Conservation (phyloP, 768 basidiomycete species). For the Boletus rubescentipes region DNA sequence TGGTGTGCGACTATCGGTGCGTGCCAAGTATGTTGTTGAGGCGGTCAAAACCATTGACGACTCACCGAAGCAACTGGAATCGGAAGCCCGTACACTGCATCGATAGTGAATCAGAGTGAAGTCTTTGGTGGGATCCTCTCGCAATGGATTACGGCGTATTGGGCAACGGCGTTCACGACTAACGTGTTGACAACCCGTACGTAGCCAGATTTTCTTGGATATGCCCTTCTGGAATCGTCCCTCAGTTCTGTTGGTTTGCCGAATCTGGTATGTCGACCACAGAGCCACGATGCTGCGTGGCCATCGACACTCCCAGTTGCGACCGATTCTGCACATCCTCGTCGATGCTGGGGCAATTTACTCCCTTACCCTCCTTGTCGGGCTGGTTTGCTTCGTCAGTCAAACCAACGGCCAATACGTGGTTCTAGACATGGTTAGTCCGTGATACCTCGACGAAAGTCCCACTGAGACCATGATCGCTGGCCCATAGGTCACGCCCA, state of each 20-base stretch:
- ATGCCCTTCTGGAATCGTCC: too few species aligned
- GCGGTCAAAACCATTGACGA: background rate
- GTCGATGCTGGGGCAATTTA: too few species aligned
- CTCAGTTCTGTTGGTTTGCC: background rate
- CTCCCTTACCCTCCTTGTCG: too few species aligned
- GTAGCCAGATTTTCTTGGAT: background rate
- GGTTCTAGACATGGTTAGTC: too few species aligned
- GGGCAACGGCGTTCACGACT: background rate
- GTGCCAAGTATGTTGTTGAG: background rate
- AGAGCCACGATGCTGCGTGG: background rate
- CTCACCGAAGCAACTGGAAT: background rate
- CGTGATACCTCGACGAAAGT: too few species aligned
- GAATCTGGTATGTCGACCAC: background rate
- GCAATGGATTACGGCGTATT: background rate
- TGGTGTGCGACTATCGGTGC: background rate
- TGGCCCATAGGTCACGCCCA: background rate
- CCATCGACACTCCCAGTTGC: too few species aligned
- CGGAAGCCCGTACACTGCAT: background rate
- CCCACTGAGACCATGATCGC: background rate
- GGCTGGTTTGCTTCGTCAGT: too few species aligned
- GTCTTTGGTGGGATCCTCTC: background rate
- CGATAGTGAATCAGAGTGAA: background rate
- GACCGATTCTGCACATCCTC: too few species aligned
- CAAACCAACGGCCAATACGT: too few species aligned
- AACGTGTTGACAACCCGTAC: background rate